Evolutionary conservation across 139 green algal species (phyloP).

Genomic region (Mesostigma viride): DNA sequence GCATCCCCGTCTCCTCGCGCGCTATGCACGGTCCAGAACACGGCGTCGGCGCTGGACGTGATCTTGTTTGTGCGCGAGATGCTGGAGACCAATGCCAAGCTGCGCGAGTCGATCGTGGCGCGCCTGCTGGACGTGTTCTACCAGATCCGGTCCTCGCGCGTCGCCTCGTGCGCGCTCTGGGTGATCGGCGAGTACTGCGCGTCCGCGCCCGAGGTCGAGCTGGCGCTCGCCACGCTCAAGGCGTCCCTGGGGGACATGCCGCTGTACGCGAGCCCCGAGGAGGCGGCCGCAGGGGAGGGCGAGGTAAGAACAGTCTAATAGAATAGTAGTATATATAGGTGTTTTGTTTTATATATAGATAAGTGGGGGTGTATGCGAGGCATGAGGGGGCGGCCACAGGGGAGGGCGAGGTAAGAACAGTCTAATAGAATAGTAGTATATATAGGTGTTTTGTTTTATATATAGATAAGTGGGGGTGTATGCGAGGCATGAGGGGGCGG

Average conservation of each 20-base stretch:
- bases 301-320: no score
- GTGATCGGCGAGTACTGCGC: constrained; percentile 85
- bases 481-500: no score
- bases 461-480: no score
- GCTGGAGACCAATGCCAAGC: constrained; percentile 77
- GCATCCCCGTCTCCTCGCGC: no score
- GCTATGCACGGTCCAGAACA: no score
- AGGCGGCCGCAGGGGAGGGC: constrained; percentile 8
- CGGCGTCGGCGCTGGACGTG: constrained; percentile 72
- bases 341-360: no score
- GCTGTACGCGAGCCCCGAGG: constrained; percentile 26
- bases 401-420: no score
- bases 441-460: no score
- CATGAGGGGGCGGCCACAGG: no score
- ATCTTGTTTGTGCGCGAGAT: constrained; percentile 89
- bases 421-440: no score
- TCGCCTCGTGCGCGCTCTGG: constrained; percentile 80
- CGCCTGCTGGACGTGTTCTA: constrained; percentile 78
- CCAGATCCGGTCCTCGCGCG: constrained; percentile 64
- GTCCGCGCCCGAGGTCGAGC: constrained; percentile 50
- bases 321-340: no score
- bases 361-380: no score
- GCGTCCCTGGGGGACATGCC: constrained; percentile 28
- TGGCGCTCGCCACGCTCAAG: constrained; percentile 65
- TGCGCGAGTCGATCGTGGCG: constrained; percentile 72